Evolutionary conservation across 108 stramenopile genomes (phyloP).

Genomic region (Stephanodiscus minutulus): DNA sequence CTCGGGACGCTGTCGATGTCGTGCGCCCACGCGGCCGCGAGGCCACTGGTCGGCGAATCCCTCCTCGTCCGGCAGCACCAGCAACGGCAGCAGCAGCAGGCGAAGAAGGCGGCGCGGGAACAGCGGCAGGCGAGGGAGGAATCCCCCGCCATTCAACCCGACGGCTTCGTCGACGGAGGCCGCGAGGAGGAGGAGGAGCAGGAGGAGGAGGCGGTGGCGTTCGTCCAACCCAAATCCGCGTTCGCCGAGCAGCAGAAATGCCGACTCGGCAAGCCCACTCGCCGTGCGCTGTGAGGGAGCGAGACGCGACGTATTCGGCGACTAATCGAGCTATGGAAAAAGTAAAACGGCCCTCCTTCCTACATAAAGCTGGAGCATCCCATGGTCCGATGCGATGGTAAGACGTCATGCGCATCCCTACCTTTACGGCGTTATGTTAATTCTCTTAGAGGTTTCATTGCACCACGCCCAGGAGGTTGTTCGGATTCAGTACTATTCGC

Average conservation of each 20-base stretch:
- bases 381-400: too few species aligned
- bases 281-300: not conserved
- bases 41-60: slow-evolving; percentile 32
- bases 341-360: too few species aligned
- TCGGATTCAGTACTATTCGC: too few species aligned
- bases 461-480: too few species aligned
- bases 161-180: slow-evolving; percentile 22
- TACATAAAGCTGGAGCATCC: too few species aligned
- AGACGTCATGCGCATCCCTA: too few species aligned
- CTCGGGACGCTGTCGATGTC: slow-evolving; percentile 3
- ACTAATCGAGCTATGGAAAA: too few species aligned
- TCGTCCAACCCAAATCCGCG: not conserved
- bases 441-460: too few species aligned
- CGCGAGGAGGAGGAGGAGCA: not conserved
- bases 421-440: too few species aligned
- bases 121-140: not conserved
- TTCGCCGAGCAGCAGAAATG: not conserved
- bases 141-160: not conserved
- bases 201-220: not conserved
- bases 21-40: slow-evolving; percentile 9
- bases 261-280: not conserved
- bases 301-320: too few species aligned
- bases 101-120: not conserved
- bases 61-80: slow-evolving; percentile 6
- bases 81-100: not conserved